Base-by-base conservation (phyloP, 2,329 filamentous ascomycete species). In the Grosmannia serpens region DNA sequence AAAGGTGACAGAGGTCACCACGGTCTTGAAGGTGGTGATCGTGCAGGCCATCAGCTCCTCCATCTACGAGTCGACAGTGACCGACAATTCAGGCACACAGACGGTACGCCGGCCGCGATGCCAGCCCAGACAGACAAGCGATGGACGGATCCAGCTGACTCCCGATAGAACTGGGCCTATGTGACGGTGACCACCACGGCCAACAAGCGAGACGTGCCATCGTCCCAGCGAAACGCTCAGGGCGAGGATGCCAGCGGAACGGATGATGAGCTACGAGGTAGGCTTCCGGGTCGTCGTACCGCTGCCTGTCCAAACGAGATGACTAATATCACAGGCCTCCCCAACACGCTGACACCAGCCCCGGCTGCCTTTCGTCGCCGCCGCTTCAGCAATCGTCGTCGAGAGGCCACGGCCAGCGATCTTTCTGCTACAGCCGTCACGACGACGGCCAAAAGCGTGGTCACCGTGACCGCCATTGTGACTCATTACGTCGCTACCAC, bases 21-120 rank as follows among this genome's bases (percentile, higher is more conserved):
- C 65, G 1, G 58, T 65, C 9, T 22, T 62, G 10, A 51, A 64
- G 15, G 29, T 61, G 15, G 62, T 66, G 17, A 38, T 66, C 24
- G 57, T 60, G 20, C 60, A 59, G 24, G 63, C 61, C 2, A 33
- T 60, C 3, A 50, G 61, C 26, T 58, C 60, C 41, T 62, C 62
- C 0, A 31, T 62, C 20, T 50, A 60, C 38, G 51, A 56, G 7
- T 54, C 64, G 33, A 64, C 63, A 8, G 44, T 61, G 27, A 65
- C 62, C 27, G 57, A 59, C 38, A 57, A 24, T n/a, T 51, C 35
- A 1, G 57, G 59, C 17, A 66, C 64, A 1, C 58, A 66, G 46
- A 66, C 65, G 6, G 64, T 62, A 55, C 24, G 59, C 24, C 8
- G 17, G 31, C 31, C 31, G 31, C 5, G 6, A 10, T 33, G 31